Base-by-base conservation (phyloP, 2,329 filamentous ascomycete species). In the Epichloe amarillans region DNA sequence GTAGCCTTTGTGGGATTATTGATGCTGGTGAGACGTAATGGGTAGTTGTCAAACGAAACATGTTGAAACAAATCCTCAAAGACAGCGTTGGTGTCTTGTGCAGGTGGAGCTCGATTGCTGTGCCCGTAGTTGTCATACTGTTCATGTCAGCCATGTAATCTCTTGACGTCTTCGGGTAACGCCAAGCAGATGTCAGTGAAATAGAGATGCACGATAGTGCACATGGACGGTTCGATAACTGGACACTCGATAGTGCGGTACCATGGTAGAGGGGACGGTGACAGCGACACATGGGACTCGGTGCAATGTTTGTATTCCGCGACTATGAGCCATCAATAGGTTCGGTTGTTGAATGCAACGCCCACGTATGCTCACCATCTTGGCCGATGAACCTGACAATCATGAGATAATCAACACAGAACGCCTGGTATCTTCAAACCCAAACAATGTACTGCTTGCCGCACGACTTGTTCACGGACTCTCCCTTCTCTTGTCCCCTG, bases 361-460 rank as follows among this genome's bases (percentile, higher is more conserved):
- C 12, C 12, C 19, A n/a, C 23, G 21, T 19, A n/a, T 38, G 36
- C 14, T 38, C 14, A 14, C n/a, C 4, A 14, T n/a, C 14, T 14
- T 38, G 10, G 23, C 14, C 14, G 15, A 44, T 30, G 41, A 8
- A 8, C 41, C 15, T 23, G 17, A 43, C 11, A 11, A 21, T 11
- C 7, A 14, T 8, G 5, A 33, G 14, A 11, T n/a, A 38, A 36
- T 11, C 23, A 48, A 42, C 26, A 15, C 5, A 26, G 23, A 49
- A 49, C 47, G 47, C 47, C 47, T 49, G 47, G 47, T 49, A 49
- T 49, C 47, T 49, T 33, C 4, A n/a, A 30, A 7, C 14, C 17
- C 40, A 8, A 30, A 30, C 17, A 11, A 42, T 42, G 40, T 5
- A 42, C 30, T 19, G 6, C 21, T 19, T 42, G 19, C 40, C 19